phyloP scores from a whole-genome alignment of 768 basidiomycete genomes.

The Amanita pseudoporphyria region DNA sequence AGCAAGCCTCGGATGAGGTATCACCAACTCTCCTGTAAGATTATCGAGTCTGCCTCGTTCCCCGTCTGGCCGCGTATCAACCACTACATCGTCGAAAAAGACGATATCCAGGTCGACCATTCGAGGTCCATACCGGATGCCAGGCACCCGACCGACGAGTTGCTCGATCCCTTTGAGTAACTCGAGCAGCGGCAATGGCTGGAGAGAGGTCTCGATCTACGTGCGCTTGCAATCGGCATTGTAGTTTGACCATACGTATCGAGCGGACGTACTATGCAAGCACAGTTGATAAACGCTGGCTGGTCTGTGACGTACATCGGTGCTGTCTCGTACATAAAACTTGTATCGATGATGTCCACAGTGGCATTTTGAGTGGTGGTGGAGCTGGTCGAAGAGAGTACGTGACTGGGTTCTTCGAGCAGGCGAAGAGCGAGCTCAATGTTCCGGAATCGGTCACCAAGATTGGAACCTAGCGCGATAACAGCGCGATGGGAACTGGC shows the following conservation, averaged over 20 bases:
- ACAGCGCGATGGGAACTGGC: slow-evolving; percentile 18
- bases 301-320: slow-evolving; percentile 97
- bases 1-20: slow-evolving; percentile 73
- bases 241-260: background rate
- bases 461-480: slow-evolving; percentile 83
- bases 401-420: slow-evolving; percentile 42
- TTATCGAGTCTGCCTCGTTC: slow-evolving; percentile 37
- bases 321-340: slow-evolving; percentile 86
- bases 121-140: slow-evolving; percentile 79
- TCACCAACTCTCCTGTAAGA: slow-evolving; percentile 56
- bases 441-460: slow-evolving; percentile 79
- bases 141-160: slow-evolving; percentile 67
- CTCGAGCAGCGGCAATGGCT: slow-evolving; percentile 46
- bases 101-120: slow-evolving; percentile 87
- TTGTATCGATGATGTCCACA: slow-evolving; percentile 56
- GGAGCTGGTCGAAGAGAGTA: slow-evolving; percentile 13
- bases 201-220: slow-evolving; percentile 69
- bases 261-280: slow-evolving; percentile 62
- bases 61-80: slow-evolving; percentile 44
- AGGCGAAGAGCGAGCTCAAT: slow-evolving; percentile 69
- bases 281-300: slow-evolving; percentile 81
- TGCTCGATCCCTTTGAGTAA: slow-evolving; percentile 68
- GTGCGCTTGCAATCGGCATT: background rate
- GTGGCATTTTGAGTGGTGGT: slow-evolving; percentile 13
- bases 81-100: slow-evolving; percentile 51